A percentile compares a stretch with the other conserved stretches of the same genome.
These are phyloP conservation scores for Psilocybe cubensis DNA, from an alignment of 768 basidiomycete species.

Conservation along the genomic window DNA sequence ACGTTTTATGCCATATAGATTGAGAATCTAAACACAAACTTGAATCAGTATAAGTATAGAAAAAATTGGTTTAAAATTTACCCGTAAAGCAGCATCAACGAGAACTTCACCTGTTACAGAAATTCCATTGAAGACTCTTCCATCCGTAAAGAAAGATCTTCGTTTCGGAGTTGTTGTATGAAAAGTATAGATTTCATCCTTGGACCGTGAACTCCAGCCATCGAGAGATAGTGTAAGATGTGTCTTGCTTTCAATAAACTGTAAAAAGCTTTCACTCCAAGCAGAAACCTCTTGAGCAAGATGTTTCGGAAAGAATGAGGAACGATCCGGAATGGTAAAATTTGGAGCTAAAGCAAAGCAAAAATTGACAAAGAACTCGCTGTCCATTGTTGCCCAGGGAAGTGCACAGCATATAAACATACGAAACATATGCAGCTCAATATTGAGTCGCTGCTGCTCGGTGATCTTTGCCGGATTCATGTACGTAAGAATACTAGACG, in stretches of 20 bases:
- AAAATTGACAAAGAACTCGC: constrained; percentile 15
- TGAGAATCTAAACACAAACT: no score
- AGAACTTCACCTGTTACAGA: constrained; percentile 25
- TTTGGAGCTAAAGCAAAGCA: not conserved
- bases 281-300: constrained; percentile 20
- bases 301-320: constrained; percentile 22
- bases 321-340: constrained; percentile 22
- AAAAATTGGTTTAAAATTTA: no score
- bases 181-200: constrained; percentile 31
- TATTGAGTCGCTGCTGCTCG: not conserved
- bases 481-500: no score
- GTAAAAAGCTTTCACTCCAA: constrained; percentile 11
- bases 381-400: constrained; percentile 21
- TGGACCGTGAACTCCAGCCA: constrained; percentile 23
- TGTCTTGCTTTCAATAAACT: constrained; percentile 13
- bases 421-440: constrained; percentile 19
- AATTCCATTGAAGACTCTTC: constrained; percentile 27
- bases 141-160: constrained; percentile 26
- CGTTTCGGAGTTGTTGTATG: constrained; percentile 26
- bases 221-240: constrained; percentile 27
- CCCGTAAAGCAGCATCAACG: no score
- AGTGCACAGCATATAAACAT: constrained; percentile 26
- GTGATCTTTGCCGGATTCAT: no score
- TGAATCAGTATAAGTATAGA: no score
- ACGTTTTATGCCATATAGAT: not conserved